Base-by-base conservation (phyloP, 2,329 filamentous ascomycete genomes). In the Niveomyces coronatus region DNA sequence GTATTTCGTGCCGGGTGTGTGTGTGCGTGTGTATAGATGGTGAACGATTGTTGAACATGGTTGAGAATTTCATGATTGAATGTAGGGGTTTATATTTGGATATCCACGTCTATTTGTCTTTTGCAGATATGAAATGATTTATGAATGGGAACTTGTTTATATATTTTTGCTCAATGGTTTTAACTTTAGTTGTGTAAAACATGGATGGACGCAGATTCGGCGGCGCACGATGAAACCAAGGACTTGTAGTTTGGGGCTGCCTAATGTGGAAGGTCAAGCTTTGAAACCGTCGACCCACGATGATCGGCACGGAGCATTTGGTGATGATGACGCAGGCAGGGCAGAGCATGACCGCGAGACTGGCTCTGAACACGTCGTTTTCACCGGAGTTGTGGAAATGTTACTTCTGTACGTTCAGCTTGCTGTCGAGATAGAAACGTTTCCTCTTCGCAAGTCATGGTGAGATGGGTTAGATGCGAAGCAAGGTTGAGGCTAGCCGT, bases 91-190 rank as follows among this genome's bases (percentile, higher is more conserved):
- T n/a, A 3, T 17, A 26, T 35, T 34, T 23, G 37, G 18, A 39
- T 39, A 39, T 31, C 37, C 29, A 18, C 14, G 11, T 31, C 24
- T 34, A 17, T 10, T 29, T 13, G 28, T 19, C 31, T 28, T n/a
- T 22, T 24, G 30, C 18, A 30, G 29, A 30, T 35, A 17, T 19
- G 28, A 16, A 29, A 39, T 24, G 37, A 39, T 26, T 39, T 30
- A 39, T 35, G 37, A 39, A 39, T 30, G 10, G 15, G 14, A 37
- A 39, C 13, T 11, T n/a, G 26, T 28, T 28, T 28, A 6, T 28
- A 6, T 5, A 10, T 9, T n/a, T 9, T 14, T 14, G 8, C 23
- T 8, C 23, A 7, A 24, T 24, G 23, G 23, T 13, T 13, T 24
- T 24, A 8, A 8, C 23, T 24, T 24, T 24, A 13, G 13, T 24